Evolutionary conservation across 2,329 filamentous ascomycete species (phyloP), one percentile per base, ranked within the genome.

Genomic region (Penicillium crustosum): DNA sequence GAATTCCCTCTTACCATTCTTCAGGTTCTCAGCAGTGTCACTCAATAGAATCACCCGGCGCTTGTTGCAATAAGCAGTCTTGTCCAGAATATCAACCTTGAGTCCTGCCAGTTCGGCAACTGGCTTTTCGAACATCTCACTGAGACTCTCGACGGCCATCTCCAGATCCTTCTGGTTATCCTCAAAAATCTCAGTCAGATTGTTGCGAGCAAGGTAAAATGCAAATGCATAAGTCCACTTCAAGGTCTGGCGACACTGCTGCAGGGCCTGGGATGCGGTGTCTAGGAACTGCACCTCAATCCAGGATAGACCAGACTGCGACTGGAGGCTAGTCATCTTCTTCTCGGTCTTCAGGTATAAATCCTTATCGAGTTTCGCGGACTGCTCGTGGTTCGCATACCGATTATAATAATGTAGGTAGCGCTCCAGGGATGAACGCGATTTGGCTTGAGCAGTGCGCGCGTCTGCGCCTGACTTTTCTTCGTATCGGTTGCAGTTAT

Each of bases 221-320:
- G 94, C 94, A 77, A 99, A 99, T 0, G 94, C 94, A 70, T 99
- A 99, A 0, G 94, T 99, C 94, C 94, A 99, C 79, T 99, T 99
- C 6, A 99, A 82, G 0, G 94, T 99, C 78, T 97, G 93, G n/a
- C 94, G 90, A 76, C 94, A 99, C 47, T 91, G 92, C 78, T 97
- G 93, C 17, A 99, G 83, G 3, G 93, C 91, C 72, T 96, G 91
- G 0, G 93, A 96, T 0, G 94, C 94, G 2, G 90, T 89, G 70
- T 96, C 91, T 23, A 99, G 84, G 73, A 97, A 99, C 72, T 99
- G 94, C 7, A 99, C 94, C 73, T 99, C 94, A 59, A 99, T 99
- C 94, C 94, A 99, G 0, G 93, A 97, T 86, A 99, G 92, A 62
- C 91, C 92, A 0, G 93, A 97, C 29, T 91, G 87, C 39, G 90